Conservation (phyloP, 192 early-diverging fungal genomes). For the Backusella mclennaniae region DNA sequence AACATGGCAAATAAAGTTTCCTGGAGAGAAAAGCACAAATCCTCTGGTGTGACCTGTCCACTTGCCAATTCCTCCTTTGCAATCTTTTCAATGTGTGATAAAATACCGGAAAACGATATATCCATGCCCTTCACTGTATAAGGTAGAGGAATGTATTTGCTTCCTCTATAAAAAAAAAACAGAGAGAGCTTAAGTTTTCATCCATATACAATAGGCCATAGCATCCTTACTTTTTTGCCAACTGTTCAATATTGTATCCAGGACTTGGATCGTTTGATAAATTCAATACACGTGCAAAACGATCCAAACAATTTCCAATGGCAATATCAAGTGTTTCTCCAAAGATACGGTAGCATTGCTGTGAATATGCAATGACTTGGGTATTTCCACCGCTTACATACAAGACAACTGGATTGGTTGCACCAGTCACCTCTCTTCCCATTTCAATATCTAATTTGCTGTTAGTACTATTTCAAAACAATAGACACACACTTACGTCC, state of each 20-base stretch:
- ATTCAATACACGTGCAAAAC: constrained; percentile 92
- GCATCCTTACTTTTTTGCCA: constrained; percentile 72
- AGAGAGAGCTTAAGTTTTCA: neutral
- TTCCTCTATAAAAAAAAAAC: constrained; percentile 55
- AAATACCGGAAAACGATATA: constrained; percentile 95
- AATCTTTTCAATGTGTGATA: constrained; percentile 82
- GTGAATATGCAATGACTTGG: constrained; percentile 97
- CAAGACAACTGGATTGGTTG: constrained; percentile 90
- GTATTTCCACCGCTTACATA: constrained; percentile 99
- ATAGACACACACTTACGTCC: constrained; percentile 59
- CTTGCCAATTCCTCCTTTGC: constrained; percentile 57
- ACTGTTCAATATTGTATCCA: constrained; percentile 97
- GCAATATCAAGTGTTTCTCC: constrained; percentile 99
- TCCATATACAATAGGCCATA: neutral
- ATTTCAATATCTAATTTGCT: constrained; percentile 84
- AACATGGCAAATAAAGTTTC: constrained; percentile 99
- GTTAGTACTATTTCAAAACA: too few species aligned
- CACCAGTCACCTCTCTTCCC: constrained; percentile 95
- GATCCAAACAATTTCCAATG: constrained; percentile 96
- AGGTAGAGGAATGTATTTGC: constrained; percentile 83
- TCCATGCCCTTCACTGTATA: constrained; percentile 99
- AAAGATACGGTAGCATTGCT: constrained; percentile 92
- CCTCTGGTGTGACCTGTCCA: constrained; percentile 67
- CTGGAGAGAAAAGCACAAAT: constrained; percentile 97
- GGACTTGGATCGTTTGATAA: constrained; percentile 96